Evolutionary conservation across 331 rosid species (phyloP), one percentile per base, ranked within the genome.

Genomic region (Telfairia occidentalis): DNA sequence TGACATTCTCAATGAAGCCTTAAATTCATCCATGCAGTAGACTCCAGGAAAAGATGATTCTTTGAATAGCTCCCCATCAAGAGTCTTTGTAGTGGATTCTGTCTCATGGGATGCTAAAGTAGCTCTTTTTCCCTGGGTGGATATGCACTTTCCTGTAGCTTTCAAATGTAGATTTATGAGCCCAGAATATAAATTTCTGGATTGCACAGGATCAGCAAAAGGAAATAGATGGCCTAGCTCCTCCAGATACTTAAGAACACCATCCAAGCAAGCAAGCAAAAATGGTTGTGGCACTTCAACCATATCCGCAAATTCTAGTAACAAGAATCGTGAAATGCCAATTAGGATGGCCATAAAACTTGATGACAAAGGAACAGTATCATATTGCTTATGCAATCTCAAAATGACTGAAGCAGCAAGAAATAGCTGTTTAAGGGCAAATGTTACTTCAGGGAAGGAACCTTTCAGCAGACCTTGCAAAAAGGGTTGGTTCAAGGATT

Each of bases 61-160:
- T 78, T 87, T 84, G 74, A 74, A 80, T 61, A 75, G 53, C 71
- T 70, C 69, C 69, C 58, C 79, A 77, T 74, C 37, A 70, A 86
- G 89, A 71, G 86, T 80, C 79, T 93, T 91, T 37, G 88, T 84
- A 79, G 83, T 83, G 54, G 91, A 85, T 79, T 87, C 91, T 64
- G 86, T 80, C 78, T 85, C 92, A 73, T 87, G 96, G 58, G 89
- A 91, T 80, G 87, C 79, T 43, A 91, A 84, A 32, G 89, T 82
- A 73, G 96, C 91, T 79, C 84, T 77, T 87, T 87, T 94, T 46
- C 97, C 92, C 84, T 94, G 96, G 58, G 87, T 80, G 80, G 85
- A 77, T 70, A 91, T 91, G 84, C 91, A 84, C 82, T 88, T 94
- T 61, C 96, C 96, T 46, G 91, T 59, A 74, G 97, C 89, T 86